phyloP scores from a whole-genome alignment of 345 rosid species.

The Adansonia digitata region DNA sequence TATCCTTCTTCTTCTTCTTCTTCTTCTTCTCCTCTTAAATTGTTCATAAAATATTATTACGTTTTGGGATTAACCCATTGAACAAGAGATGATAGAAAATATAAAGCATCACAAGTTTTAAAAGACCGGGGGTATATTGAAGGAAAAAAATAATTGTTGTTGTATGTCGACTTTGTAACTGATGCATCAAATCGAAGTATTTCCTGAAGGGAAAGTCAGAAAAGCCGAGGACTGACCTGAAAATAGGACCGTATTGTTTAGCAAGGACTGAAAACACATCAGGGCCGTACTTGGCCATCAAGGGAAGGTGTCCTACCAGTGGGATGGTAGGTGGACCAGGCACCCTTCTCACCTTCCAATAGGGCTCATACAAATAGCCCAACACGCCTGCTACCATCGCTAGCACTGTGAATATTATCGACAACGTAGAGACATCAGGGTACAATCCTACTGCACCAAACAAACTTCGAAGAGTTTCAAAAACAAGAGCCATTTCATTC shows the following conservation, averaged over 20 bases:
- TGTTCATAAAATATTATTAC: background rate
- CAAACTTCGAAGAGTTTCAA: background rate
- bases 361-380: constrained; percentile 51
- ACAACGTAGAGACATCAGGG: background rate
- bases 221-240: constrained; percentile 50
- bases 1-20: background rate
- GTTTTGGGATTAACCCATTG: background rate
- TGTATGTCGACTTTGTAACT: background rate
- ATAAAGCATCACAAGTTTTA: background rate
- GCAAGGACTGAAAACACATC: constrained; percentile 79
- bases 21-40: too few species aligned
- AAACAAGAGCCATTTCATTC: background rate
- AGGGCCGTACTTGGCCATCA: constrained; percentile 82
- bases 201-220: background rate
- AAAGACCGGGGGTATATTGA: background rate
- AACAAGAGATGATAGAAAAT: background rate
- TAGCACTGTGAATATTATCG: constrained; percentile 20
- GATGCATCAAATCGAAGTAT: background rate
- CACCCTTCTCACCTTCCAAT: constrained; percentile 53
- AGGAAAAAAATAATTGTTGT: background rate
- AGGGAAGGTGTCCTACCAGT: constrained; percentile 71
- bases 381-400: constrained; percentile 27
- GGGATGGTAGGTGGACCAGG: constrained; percentile 57
- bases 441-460: constrained; percentile 16
- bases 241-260: constrained; percentile 74